These are phyloP conservation scores for Alliaria petiolata DNA, from an alignment of 345 rosid species.

Conservation along the genomic window DNA sequence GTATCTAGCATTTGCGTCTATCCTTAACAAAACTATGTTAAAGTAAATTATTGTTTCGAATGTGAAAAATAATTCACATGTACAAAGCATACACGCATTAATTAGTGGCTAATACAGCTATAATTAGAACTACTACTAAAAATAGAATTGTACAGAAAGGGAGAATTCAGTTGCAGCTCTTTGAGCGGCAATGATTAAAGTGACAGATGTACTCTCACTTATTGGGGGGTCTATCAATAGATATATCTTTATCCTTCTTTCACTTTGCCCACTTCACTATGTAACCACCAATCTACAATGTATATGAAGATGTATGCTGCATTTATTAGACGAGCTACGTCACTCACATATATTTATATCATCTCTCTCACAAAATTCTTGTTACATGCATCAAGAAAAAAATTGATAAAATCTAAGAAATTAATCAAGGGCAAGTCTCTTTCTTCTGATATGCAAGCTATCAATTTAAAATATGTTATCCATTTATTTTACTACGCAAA, in stretches of 20 bases:
- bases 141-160: background rate
- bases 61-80: too few relatives aligned
- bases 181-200: slow-evolving; percentile 8
- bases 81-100: too few relatives aligned
- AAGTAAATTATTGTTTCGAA: too few relatives aligned
- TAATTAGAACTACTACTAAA: too few relatives aligned
- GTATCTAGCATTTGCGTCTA: too few relatives aligned
- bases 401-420: background rate
- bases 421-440: background rate
- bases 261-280: background rate
- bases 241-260: background rate
- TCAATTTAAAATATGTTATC: background rate
- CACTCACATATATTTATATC: background rate
- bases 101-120: too few relatives aligned
- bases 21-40: too few relatives aligned
- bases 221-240: background rate
- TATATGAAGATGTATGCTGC: background rate
- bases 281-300: slow-evolving; percentile 1
- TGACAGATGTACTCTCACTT: background rate
- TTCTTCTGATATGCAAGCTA: background rate
- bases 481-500: background rate
- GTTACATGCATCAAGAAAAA: background rate
- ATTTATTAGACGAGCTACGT: slow-evolving; percentile 4
- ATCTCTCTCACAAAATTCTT: background rate
- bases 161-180: background rate